A percentile compares a stretch with the other conserved stretches of the same genome.
These are phyloP conservation scores for Boletus tylopilopsis DNA, from an alignment of 768 basidiomycete genomes.

Conservation along the genomic window DNA sequence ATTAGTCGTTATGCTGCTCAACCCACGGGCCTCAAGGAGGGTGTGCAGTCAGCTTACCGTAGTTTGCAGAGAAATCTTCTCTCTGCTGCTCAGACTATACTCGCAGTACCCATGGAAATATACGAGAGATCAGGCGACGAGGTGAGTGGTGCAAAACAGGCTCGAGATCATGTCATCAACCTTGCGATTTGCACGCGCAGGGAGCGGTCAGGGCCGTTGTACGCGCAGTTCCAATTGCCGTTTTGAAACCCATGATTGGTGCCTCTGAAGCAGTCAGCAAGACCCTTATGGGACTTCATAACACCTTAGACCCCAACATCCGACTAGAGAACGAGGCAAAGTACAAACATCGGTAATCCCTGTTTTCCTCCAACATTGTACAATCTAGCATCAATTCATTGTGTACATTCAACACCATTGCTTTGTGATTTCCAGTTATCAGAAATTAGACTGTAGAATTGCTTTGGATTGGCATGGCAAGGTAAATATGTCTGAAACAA, in stretches of 20 bases:
- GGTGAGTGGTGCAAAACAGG: slow-evolving; percentile 40
- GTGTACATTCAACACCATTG: slow-evolving; percentile 9
- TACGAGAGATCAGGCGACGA: slow-evolving; percentile 92
- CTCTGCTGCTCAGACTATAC: slow-evolving; percentile 95
- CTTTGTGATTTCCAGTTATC: neutral
- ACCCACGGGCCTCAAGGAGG: slow-evolving; percentile 78
- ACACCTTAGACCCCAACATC: slow-evolving; percentile 84
- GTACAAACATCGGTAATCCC: slow-evolving; percentile 73
- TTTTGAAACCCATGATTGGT: slow-evolving; percentile 97
- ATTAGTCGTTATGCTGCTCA: slow-evolving; percentile 93
- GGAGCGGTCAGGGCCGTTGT: slow-evolving; percentile 92
- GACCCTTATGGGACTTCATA: slow-evolving; percentile 89
- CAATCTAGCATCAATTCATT: slow-evolving; percentile 15
- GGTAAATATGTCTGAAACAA: too few relatives aligned
- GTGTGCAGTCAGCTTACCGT: slow-evolving; percentile 87
- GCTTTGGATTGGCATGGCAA: neutral
- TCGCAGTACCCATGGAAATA: slow-evolving; percentile 99
- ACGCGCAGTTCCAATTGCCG: slow-evolving; percentile 95
- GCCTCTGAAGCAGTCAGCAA: slow-evolving; percentile 96
- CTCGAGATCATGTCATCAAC: neutral
- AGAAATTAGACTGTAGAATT: neutral
- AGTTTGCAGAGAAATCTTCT: slow-evolving; percentile 84
- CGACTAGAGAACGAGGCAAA: slow-evolving; percentile 86
- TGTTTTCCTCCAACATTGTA: slow-evolving; percentile 18
- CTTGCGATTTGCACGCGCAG: slow-evolving; percentile 37